These are phyloP conservation scores for Cladobotryum mycophilum DNA, from an alignment of 2,329 filamentous ascomycete genomes.

Conservation along the genomic window DNA sequence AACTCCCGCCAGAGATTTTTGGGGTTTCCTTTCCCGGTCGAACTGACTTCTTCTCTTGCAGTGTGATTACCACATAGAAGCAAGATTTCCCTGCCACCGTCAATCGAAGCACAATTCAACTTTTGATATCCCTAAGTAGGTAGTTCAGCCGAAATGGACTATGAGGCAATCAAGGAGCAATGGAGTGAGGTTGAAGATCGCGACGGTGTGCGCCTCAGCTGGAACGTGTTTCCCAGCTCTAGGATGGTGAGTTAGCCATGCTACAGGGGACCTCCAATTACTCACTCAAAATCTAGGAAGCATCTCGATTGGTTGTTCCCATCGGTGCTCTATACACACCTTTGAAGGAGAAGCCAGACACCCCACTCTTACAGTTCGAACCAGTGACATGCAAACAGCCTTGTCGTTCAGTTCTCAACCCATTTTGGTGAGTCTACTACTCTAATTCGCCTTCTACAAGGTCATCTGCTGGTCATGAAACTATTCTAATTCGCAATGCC, in stretches of 20 bases:
- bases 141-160: constrained; percentile 61
- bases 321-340: constrained; percentile 96
- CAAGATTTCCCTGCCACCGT: neutral
- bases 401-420: constrained; percentile 92
- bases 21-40: too few species aligned
- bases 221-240: constrained; percentile 98
- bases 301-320: constrained; percentile 86
- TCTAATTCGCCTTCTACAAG: neutral
- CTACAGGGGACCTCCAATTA: neutral
- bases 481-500: neutral
- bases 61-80: too few species aligned
- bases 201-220: constrained; percentile 92
- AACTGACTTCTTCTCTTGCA: too few species aligned
- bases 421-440: constrained; percentile 68
- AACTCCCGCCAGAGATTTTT: too few species aligned
- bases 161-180: constrained; percentile 87
- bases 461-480: neutral
- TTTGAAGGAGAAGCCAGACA: constrained; percentile 87
- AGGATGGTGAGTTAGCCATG: constrained; percentile 65
- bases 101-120: neutral
- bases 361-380: constrained; percentile 87
- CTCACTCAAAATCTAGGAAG: constrained; percentile 57
- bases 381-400: constrained; percentile 95
- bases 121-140: neutral
- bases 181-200: constrained; percentile 96